Percentiles rank a stretch among this genome's conserved stretches.
phyloP scores from a whole-genome alignment of 805 yeast genomes.

The Saccharomycopsis oosterbeekiorum region DNA sequence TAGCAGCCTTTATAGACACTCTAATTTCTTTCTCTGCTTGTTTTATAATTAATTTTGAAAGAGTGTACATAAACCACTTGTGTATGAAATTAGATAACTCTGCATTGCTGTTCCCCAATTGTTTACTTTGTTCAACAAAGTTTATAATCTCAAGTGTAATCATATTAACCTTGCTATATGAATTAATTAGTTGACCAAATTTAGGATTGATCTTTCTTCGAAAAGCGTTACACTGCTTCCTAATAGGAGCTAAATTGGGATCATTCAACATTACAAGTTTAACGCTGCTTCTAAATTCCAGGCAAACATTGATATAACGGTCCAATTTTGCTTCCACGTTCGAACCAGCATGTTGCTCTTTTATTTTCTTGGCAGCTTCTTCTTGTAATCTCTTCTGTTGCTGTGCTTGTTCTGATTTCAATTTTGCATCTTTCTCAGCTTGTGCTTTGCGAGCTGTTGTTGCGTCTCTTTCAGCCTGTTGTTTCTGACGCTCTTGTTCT shows the following conservation, averaged over 20 bases:
- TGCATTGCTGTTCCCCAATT: background rate
- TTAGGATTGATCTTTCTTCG: conserved; percentile 77
- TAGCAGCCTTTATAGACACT: conserved; percentile 65
- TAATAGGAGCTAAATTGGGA: conserved; percentile 43
- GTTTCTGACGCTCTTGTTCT: conserved; percentile 18
- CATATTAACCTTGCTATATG: conserved; percentile 44
- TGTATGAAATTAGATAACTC: conserved; percentile 40
- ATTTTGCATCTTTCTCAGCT: conserved; percentile 20
- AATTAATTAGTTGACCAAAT: conserved; percentile 83
- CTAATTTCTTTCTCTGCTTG: conserved; percentile 92
- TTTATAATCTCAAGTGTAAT: conserved; percentile 42
- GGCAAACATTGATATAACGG: conserved; percentile 34
- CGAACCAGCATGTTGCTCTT: conserved; percentile 6
- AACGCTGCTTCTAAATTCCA: conserved; percentile 37
- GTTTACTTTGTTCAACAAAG: conserved; percentile 39
- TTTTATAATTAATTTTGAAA: conserved; percentile 75
- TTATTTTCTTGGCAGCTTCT: conserved; percentile 17
- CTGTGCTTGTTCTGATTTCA: conserved; percentile 25
- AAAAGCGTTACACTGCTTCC: conserved; percentile 44
- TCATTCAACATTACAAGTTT: conserved; percentile 46
- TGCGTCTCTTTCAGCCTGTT: conserved; percentile 12
- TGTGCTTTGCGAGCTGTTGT: conserved; percentile 18
- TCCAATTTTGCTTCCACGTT: background rate
- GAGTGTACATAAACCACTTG: conserved; percentile 68
- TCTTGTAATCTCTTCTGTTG: conserved; percentile 21